These are phyloP conservation scores for Yarrowia keelungensis DNA, from an alignment of 805 yeast species.

Conservation along the genomic window DNA sequence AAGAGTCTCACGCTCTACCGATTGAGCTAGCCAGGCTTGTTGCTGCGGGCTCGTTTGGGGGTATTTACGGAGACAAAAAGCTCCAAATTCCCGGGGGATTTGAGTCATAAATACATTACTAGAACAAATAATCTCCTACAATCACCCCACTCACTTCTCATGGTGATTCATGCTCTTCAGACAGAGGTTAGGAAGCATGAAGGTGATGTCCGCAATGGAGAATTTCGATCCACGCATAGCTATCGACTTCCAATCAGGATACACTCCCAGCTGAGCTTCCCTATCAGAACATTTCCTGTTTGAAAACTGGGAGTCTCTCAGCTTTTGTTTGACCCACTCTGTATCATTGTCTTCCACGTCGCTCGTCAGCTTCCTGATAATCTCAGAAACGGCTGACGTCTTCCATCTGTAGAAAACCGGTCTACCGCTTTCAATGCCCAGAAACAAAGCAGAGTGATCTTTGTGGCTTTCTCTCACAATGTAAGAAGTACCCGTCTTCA, in stretches of 20 bases:
- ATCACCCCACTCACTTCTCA: not conserved
- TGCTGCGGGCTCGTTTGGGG: not conserved
- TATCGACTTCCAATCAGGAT: not conserved
- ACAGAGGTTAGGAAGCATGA: not conserved
- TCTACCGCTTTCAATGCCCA: not conserved
- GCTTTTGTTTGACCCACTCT: too few relatives aligned
- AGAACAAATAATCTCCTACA: too few relatives aligned
- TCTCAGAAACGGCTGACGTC: not conserved
- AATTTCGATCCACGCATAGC: not conserved
- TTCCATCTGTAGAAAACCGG: not conserved
- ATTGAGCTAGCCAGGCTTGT: slow-evolving; percentile 28
- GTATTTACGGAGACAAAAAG: not conserved
- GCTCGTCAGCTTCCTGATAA: not conserved
- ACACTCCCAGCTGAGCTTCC: not conserved
- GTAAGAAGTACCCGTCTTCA: not conserved
- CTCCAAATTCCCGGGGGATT: too few relatives aligned
- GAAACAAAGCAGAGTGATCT: not conserved
- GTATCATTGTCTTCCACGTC: too few relatives aligned
- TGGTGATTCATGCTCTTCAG: not conserved
- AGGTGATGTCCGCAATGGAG: not conserved
- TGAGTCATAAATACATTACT: too few relatives aligned
- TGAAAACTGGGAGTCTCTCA: too few relatives aligned
- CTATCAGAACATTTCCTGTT: not conserved
- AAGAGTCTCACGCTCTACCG: slow-evolving; percentile 34
- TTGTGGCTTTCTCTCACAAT: not conserved